Conservation (phyloP, 257 asterid genomes). For the Capsicum chinense region DNA sequence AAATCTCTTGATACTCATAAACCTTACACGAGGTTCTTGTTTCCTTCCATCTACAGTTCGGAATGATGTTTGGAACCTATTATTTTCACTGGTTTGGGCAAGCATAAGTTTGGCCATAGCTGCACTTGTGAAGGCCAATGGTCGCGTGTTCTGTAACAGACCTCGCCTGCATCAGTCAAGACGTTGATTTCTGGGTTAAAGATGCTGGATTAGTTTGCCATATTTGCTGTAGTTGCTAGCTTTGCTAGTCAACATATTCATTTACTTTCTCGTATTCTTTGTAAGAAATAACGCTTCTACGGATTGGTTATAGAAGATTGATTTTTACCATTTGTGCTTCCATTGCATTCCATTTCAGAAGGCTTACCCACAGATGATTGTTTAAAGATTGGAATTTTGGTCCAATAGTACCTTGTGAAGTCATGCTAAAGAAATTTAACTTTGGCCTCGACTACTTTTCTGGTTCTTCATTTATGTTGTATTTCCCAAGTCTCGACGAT, state of each 20-base stretch:
- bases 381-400: conserved; percentile 16
- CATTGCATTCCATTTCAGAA: conserved; percentile 2
- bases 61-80: conserved; percentile 58
- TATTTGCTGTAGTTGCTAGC: conserved; percentile 12
- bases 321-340: neutral
- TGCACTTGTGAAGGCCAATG: conserved; percentile 72
- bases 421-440: conserved; percentile 1
- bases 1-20: conserved; percentile 8
- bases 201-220: neutral
- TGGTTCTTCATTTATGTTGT: neutral
- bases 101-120: conserved; percentile 67
- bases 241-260: conserved; percentile 22
- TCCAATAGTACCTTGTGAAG: neutral
- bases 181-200: conserved; percentile 43
- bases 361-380: neutral
- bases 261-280: conserved; percentile 19
- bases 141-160: conserved; percentile 81
- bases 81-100: conserved; percentile 79
- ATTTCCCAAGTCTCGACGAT: neutral
- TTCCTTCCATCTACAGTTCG: conserved; percentile 53
- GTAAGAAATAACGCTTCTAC: neutral
- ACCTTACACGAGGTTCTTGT: conserved; percentile 20
- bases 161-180: conserved; percentile 87
- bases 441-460: neutral
- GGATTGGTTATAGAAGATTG: neutral